phyloP scores from a whole-genome alignment of 1,284 basidiomycete species.

The Ustilago trichophora region DNA sequence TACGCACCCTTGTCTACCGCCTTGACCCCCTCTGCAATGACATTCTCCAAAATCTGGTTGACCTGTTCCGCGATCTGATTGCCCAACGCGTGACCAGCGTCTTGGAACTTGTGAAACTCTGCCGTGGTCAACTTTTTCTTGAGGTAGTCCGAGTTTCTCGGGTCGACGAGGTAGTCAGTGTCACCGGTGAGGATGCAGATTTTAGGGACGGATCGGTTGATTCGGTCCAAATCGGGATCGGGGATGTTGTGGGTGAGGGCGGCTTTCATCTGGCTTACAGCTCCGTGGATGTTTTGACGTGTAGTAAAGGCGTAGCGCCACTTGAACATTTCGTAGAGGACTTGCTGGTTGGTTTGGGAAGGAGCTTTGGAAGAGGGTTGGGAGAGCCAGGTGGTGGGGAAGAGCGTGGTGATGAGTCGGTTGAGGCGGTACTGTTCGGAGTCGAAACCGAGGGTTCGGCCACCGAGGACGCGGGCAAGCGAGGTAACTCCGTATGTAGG shows the following conservation, averaged over 20 bases:
- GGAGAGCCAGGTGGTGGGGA: constrained; percentile 72
- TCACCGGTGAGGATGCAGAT: constrained; percentile 80
- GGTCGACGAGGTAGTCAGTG: constrained; percentile 75
- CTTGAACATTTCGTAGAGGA: constrained; percentile 67
- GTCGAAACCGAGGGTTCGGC: constrained; percentile 70
- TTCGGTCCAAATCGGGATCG: constrained; percentile 71
- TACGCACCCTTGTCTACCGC: constrained; percentile 11
- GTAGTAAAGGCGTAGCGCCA: constrained; percentile 72
- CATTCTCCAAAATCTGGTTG: constrained; percentile 36
- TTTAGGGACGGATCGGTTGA: constrained; percentile 72
- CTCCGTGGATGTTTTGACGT: constrained; percentile 74
- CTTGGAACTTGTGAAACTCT: constrained; percentile 74
- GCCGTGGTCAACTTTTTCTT: constrained; percentile 76
- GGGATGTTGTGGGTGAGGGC: constrained; percentile 76
- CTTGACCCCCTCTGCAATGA: constrained; percentile 17
- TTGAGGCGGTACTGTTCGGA: constrained; percentile 71
- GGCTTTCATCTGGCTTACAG: constrained; percentile 79
- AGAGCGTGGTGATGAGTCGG: constrained; percentile 74
- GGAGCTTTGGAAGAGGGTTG: constrained; percentile 50
- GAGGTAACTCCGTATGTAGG: constrained; percentile 62
- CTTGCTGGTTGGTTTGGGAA: constrained; percentile 43
- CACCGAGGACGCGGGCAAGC: constrained; percentile 66
- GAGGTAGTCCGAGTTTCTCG: constrained; percentile 73
- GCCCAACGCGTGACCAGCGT: constrained; percentile 76
- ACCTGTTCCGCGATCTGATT: constrained; percentile 68